phyloP scores from a whole-genome alignment of 2,329 filamentous ascomycete genomes.

The Alternaria angustiovoidea region DNA sequence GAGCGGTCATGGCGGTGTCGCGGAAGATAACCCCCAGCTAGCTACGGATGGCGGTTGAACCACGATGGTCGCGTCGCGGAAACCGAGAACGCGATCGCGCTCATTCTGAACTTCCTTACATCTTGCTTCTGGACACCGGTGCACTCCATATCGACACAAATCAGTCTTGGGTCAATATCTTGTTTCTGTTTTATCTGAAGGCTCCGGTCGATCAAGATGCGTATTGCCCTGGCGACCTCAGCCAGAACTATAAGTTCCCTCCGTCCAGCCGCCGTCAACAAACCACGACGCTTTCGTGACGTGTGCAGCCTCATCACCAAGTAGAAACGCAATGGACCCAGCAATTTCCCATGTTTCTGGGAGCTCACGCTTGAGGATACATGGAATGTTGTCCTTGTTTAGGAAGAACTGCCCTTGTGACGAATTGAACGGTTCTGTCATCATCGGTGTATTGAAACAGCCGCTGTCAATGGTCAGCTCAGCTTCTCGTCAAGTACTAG shows the following conservation, averaged over 20 bases:
- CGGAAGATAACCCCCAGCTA: neutral
- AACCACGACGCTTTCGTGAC: slow-evolving; percentile 10
- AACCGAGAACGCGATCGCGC: neutral
- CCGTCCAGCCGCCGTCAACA: slow-evolving; percentile 4
- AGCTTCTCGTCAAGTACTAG: too few species aligned
- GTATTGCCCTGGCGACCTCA: neutral
- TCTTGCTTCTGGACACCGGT: neutral
- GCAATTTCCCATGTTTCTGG: slow-evolving; percentile 10
- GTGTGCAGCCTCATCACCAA: slow-evolving; percentile 4
- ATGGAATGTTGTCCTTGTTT: slow-evolving; percentile 6
- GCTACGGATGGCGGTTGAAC: neutral
- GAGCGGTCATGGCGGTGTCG: neutral
- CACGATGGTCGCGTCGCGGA: neutral
- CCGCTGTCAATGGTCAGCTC: slow-evolving; percentile 1
- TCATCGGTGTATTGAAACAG: slow-evolving; percentile 6
- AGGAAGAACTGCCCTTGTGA: neutral
- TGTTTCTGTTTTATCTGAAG: neutral
- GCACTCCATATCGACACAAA: neutral
- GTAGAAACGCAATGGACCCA: slow-evolving; percentile 1
- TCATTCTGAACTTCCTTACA: neutral
- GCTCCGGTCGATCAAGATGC: neutral
- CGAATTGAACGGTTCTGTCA: slow-evolving; percentile 6
- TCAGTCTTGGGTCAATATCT: too few species aligned
- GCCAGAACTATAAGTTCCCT: slow-evolving; percentile 1
- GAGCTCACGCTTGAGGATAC: slow-evolving; percentile 6